Percentiles rank a stretch among this genome's conserved stretches.
Conservation (phyloP, 2,329 filamentous ascomycete species). For the Fusarium subtropicale region DNA sequence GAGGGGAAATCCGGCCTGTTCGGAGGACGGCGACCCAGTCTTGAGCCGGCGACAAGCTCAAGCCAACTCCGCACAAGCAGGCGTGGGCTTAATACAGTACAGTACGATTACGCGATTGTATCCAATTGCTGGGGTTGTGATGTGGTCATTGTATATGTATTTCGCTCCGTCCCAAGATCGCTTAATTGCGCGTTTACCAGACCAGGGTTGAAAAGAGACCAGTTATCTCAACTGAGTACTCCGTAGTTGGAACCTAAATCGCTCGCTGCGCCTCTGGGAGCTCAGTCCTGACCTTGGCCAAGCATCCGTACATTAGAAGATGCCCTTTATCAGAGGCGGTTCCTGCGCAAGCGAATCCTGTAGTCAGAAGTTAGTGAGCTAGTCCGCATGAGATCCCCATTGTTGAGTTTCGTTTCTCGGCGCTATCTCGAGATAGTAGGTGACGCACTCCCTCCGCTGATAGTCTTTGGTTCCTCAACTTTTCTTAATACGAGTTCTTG, state of each 20-base stretch:
- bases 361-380: slow-evolving; percentile 40
- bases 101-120: slow-evolving; percentile 27
- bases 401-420: slow-evolving; percentile 18
- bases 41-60: slow-evolving; percentile 19
- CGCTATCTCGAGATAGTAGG: slow-evolving; percentile 15
- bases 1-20: slow-evolving; percentile 38
- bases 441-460: background rate
- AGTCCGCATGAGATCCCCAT: slow-evolving; percentile 29
- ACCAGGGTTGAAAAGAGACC: slow-evolving; percentile 6
- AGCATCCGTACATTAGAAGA: background rate
- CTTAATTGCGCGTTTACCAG: background rate
- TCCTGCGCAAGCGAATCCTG: slow-evolving; percentile 40
- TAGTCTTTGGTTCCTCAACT: slow-evolving; percentile 38
- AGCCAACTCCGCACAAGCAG: slow-evolving; percentile 42
- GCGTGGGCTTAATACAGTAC: slow-evolving; percentile 37
- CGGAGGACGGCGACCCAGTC: slow-evolving; percentile 37
- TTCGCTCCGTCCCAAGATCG: slow-evolving; percentile 39
- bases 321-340: slow-evolving; percentile 19
- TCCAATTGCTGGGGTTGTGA: slow-evolving; percentile 38
- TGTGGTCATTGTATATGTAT: slow-evolving; percentile 33
- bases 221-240: background rate
- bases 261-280: slow-evolving; percentile 5
- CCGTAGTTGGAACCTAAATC: background rate
- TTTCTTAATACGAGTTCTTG: slow-evolving; percentile 40
- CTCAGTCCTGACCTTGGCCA: background rate